These are phyloP conservation scores for Candida hispaniensis DNA, from an alignment of 805 yeast species.

Conservation along the genomic window DNA sequence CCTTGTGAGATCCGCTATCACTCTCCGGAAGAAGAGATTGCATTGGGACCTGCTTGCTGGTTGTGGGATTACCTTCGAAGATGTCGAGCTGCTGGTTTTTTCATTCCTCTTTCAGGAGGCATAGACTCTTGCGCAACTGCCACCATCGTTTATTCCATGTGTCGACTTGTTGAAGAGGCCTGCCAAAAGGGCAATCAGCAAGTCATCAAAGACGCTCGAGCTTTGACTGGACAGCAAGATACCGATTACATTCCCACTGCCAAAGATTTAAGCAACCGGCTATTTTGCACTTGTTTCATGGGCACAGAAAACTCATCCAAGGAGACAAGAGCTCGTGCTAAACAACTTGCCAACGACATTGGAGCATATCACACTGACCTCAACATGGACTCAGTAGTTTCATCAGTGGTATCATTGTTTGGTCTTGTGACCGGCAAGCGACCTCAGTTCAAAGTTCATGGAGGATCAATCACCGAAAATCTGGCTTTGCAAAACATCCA, in stretches of 20 bases:
- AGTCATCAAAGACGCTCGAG: conserved; percentile 66
- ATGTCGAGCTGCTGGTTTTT: conserved; percentile 81
- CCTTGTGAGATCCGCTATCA: conserved; percentile 48
- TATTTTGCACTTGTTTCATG: conserved; percentile 90
- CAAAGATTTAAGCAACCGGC: conserved; percentile 57
- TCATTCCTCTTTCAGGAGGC: conserved; percentile 92
- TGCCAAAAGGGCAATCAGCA: conserved; percentile 55
- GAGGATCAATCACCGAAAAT: conserved; percentile 86
- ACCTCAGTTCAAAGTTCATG: conserved; percentile 85
- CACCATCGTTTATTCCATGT: conserved; percentile 88
- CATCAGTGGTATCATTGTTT: conserved; percentile 63
- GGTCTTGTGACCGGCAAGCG: conserved; percentile 82
- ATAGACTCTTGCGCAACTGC: conserved; percentile 98
- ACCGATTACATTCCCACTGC: conserved; percentile 62
- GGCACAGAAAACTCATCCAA: conserved; percentile 87
- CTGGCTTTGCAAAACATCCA: conserved; percentile 94
- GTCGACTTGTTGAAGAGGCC: conserved; percentile 69
- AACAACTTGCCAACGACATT: conserved; percentile 56
- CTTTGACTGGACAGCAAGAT: conserved; percentile 43
- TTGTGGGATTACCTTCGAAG: conserved; percentile 95
- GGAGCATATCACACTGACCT: conserved; percentile 87
- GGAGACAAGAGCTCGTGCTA: conserved; percentile 80
- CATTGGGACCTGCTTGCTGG: conserved; percentile 99
- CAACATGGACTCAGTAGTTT: conserved; percentile 80
- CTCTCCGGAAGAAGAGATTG: conserved; percentile 90